Base-by-base conservation (phyloP, 345 rosid species). In the Luvunga scandens region DNA sequence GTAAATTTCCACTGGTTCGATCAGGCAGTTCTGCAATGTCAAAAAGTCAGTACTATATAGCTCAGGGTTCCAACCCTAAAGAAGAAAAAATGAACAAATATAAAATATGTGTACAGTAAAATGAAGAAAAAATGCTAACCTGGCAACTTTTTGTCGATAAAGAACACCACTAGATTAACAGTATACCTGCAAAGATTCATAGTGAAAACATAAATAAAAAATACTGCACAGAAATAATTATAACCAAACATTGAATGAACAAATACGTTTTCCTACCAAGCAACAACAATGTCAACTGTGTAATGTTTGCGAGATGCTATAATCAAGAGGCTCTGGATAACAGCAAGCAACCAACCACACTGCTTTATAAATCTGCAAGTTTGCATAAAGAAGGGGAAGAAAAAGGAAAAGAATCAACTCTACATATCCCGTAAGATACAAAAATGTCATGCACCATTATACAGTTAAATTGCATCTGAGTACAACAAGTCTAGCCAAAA, bases 251-350 rank as follows among this genome's bases (percentile, higher is more conserved):
- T 9, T 70, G 16, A 55, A 56, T 28, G 22, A 71, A 75, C 42
- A 53, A 42, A 36, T 24, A 73, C 62, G 25, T 76, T 66, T 19
- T 24, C 21, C 85, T 85, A 96, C 99, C 99, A 94, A 28, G 99
- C 99, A 82, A 97, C 99, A 69, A 94, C 97, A 0, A 97, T 89
- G 48, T 97, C 99, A 9, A 94, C 98, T 0, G 93, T 90, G 89
- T 97, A 97, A 91, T 97, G 99, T 85, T 97, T 97, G 82, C 98
- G 92, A 39, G 99, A 97, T 25, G 99, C 98, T 69, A 97, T 73
- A 57, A 97, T 97, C 87, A 97, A 80, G 72, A 94, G 84, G 88
- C 99, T 97, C 87, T 91, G 99, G 81, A 88, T 75, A n/a, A 90
- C 79, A 59, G 98, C 99, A 80, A 75, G 75, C 79, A 89, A 78